Evolutionary conservation across 2,329 filamentous ascomycete genomes (phyloP).

Genomic region (Dothideomycetes sp.): DNA sequence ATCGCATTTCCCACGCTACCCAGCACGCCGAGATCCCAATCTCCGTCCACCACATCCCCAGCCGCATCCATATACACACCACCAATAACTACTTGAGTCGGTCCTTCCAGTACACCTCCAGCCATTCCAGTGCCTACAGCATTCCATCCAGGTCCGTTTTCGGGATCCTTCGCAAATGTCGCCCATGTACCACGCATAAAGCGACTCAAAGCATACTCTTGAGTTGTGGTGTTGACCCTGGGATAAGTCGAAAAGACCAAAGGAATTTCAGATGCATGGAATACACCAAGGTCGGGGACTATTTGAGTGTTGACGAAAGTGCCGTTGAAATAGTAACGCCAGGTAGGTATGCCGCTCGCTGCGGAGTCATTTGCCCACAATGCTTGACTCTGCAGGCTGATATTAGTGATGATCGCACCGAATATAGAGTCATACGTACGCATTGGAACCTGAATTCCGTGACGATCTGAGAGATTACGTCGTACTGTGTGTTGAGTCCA

Average conservation of each 20-base stretch:
- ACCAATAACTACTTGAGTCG: constrained; percentile 17
- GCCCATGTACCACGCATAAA: constrained; percentile 29
- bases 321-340: constrained; percentile 32
- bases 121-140: constrained; percentile 19
- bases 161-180: constrained; percentile 30
- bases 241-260: constrained; percentile 29
- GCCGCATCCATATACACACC: constrained; percentile 17
- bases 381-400: constrained; percentile 14
- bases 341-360: constrained; percentile 24
- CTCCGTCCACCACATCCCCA: constrained; percentile 16
- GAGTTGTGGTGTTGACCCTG: constrained; percentile 21
- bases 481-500: constrained; percentile 19
- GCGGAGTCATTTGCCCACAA: constrained; percentile 24
- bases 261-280: constrained; percentile 28
- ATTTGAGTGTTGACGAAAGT: constrained; percentile 26
- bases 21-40: constrained; percentile 21
- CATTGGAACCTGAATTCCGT: constrained; percentile 25
- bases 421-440: constrained; percentile 5
- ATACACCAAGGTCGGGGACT: constrained; percentile 25
- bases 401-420: not conserved
- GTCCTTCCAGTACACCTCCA: constrained; percentile 19
- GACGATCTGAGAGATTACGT: constrained; percentile 21
- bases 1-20: constrained; percentile 20
- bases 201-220: constrained; percentile 25
- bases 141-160: constrained; percentile 30